Evolutionary conservation across 257 asterid species (phyloP).

Genomic region (Solanum pinnatisectum): DNA sequence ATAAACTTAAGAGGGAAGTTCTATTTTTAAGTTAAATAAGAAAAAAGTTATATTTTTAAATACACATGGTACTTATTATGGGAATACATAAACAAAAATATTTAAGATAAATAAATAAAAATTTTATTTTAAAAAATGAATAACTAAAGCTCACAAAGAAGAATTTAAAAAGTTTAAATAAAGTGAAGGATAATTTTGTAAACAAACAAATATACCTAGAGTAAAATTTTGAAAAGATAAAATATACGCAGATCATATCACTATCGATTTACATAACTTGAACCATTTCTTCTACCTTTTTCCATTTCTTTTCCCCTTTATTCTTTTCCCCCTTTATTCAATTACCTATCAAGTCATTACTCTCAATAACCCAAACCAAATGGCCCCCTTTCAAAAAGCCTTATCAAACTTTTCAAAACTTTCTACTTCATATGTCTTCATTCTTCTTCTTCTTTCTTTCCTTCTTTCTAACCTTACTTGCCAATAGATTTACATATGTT

Average conservation of each 20-base stretch:
- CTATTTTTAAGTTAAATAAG: too few relatives aligned
- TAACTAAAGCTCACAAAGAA: too few relatives aligned
- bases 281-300: not conserved
- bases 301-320: not conserved
- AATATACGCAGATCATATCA: not conserved
- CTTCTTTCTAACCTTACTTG: not conserved
- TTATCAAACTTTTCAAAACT: constrained; percentile 21
- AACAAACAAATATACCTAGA: too few relatives aligned
- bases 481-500: not conserved
- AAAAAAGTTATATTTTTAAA: too few relatives aligned
- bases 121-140: too few relatives aligned
- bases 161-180: too few relatives aligned
- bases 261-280: not conserved
- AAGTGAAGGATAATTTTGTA: too few relatives aligned
- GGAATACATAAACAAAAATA: too few relatives aligned
- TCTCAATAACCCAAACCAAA: constrained; percentile 14
- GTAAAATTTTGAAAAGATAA: not conserved
- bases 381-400: constrained; percentile 37
- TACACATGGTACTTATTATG: too few relatives aligned
- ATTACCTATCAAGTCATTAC: not conserved
- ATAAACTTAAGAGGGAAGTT: too few relatives aligned
- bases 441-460: not conserved
- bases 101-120: too few relatives aligned
- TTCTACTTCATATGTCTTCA: constrained; percentile 14
- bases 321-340: not conserved